These are phyloP conservation scores for Trapa incisa DNA, from an alignment of 345 rosid genomes.

Conservation along the genomic window DNA sequence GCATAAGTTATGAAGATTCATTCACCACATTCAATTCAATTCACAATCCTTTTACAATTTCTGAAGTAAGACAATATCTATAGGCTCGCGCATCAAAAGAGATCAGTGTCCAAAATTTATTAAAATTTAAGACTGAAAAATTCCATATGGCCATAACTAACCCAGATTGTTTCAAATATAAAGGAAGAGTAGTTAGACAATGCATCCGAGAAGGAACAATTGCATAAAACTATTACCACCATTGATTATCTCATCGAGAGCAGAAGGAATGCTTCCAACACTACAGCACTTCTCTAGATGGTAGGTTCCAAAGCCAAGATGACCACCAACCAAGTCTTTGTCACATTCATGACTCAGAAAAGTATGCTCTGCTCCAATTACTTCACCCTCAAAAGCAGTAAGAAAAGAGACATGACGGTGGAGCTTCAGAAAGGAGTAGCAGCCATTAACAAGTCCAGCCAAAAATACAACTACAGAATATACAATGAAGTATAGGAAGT, in stretches of 20 bases:
- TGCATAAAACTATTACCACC: conserved; percentile 7
- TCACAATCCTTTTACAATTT: too few relatives aligned
- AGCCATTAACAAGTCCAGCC: not conserved
- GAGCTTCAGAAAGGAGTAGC: conserved; percentile 8
- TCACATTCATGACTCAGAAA: conserved; percentile 13
- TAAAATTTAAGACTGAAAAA: not conserved
- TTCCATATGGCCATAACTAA: not conserved
- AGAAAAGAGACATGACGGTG: conserved; percentile 13
- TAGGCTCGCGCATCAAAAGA: too few relatives aligned
- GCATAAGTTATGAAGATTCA: too few relatives aligned
- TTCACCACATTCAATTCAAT: too few relatives aligned
- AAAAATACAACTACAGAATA: too few relatives aligned
- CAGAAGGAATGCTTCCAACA: conserved; percentile 11
- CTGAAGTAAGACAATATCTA: too few relatives aligned
- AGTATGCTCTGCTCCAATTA: conserved; percentile 13
- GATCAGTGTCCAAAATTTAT: too few relatives aligned
- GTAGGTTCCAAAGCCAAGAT: conserved; percentile 13
- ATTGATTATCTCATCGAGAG: conserved; percentile 10
- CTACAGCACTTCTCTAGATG: conserved; percentile 11
- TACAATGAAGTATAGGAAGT: too few relatives aligned
- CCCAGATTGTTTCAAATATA: not conserved
- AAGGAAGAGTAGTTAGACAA: not conserved
- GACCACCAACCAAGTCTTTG: conserved; percentile 11
- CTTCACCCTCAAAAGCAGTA: conserved; percentile 16
- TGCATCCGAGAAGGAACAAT: not conserved